Evolutionary conservation across 805 yeast genomes (phyloP), one percentile per base, ranked within the genome.

Genomic region (Candida chilensis): DNA sequence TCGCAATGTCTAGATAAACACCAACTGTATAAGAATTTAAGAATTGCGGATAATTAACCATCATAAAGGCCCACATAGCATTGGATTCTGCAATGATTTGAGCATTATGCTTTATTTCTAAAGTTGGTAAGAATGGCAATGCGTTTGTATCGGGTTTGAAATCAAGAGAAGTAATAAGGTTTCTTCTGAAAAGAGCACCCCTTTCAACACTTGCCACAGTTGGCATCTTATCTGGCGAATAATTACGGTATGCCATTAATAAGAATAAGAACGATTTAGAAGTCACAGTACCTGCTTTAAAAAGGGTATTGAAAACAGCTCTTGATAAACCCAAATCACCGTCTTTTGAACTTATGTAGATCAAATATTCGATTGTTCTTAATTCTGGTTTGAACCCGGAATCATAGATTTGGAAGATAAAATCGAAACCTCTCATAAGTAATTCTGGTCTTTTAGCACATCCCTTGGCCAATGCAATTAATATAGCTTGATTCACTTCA

Each of bases 321-420:
- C 97, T 64, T 1, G 84, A 64, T 27, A 85, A 58, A 5, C 74
- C 60, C 13, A 82, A 52, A 48, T 88, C 96, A 0, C 94, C 92
- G 44, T 87, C 87, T 35, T 64, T 64, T 0, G 86, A 79, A n/a
- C 92, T 74, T 28, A 90, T 54, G 37, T 78, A 69, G 57, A 90
- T 64, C 75, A 90, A 76, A 11, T 74, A 66, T 37, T 78, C 81
- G 40, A 77, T 63, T 0, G 81, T 66, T 16, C 58, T 58, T 6
- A 67, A 40, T n/a, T 64, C 45, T 37, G 74, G 60, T 36, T 54
- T 42, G 72, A 59, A 45, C 14, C 47, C 50, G 32, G 48, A 44
- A 11, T 68, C 62, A 40, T 75, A 63, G 34, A 83, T 73, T 38
- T 82, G 76, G 36, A 78, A 64, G 32, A 88, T 71, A 41, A 73